Base-by-base conservation (phyloP, 495 filamentous ascomycete species). In the Pseudomonodictys pantanalensis region DNA sequence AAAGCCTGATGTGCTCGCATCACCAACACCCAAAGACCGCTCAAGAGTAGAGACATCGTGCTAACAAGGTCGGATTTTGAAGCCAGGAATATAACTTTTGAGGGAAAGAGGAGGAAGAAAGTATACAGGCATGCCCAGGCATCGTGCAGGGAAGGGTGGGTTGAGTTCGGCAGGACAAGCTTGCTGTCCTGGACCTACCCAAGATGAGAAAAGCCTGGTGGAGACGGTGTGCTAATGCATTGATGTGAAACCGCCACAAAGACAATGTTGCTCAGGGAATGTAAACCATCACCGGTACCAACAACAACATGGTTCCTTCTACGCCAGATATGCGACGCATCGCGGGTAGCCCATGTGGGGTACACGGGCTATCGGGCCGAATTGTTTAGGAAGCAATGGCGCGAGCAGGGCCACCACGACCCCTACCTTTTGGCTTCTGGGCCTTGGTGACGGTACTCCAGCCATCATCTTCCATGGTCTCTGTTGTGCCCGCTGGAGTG, bases 381-480 rank as follows among this genome's bases (percentile, higher is more conserved):
- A 12, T 24, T 20, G 15, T 18, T 50, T 62, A 68, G 12, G 65
- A 68, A 23, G 65, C 65, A 42, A 68, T 61, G 17, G 60, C 60
- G 18, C 65, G 60, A 12, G 48, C 8, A 17, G 53, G 4, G 23
- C 39, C 45, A 28, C 62, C 62, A 33, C 62, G 51, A 9, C 66
- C 42, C 26, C 26, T 52, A 18, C 29, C 38, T 29, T 60, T 63
- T 11, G 41, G 4, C 9, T 60, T 58, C 24, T 57, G 33, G 24
- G 62, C 39, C 38, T 41, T 41, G 20, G 38, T 41, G 24, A 69
- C 67, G 17, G 67, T 67, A 30, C 60, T 69, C 67, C 67, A 69
- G 15, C 67, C 67, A 39, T 64, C 64, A 6, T 64, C 67, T 23
- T 64, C 67, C 3, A 50, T 6, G 2, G 2, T 52, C 46, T 67